Evolutionary conservation across 2,329 filamentous ascomycete species (phyloP).

Genomic region (Ophioceras dolichostomum): DNA sequence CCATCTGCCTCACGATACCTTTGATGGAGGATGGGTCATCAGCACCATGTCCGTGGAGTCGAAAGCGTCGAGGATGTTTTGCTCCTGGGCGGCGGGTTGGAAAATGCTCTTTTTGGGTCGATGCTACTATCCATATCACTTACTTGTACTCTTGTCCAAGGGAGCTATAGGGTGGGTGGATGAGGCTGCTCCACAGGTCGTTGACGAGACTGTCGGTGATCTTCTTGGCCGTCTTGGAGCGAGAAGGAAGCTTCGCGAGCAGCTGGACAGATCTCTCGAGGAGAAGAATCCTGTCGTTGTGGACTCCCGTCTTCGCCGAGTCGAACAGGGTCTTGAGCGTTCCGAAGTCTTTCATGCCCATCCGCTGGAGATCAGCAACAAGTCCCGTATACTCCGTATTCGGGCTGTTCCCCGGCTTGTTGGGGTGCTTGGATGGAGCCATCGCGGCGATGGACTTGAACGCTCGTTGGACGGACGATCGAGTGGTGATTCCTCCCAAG

Average conservation of each 20-base stretch:
- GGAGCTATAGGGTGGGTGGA: constrained; percentile 38
- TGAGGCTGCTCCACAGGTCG: constrained; percentile 39
- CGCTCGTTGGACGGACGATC: too few species aligned
- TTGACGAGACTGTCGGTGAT: constrained; percentile 38
- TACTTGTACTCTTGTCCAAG: constrained; percentile 28
- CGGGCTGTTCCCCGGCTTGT: not conserved
- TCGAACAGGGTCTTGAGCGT: constrained; percentile 8
- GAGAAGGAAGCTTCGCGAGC: constrained; percentile 13
- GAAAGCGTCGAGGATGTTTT: constrained; percentile 18
- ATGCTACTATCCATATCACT: too few species aligned
- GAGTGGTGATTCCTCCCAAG: too few species aligned
- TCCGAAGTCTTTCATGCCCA: constrained; percentile 18
- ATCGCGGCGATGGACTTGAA: too few species aligned
- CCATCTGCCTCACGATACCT: constrained; percentile 23
- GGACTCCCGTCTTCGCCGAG: constrained; percentile 4
- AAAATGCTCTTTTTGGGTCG: too few species aligned
- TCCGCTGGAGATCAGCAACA: constrained; percentile 7
- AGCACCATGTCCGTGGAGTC: constrained; percentile 27
- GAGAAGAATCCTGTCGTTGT: constrained; percentile 6
- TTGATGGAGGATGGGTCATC: constrained; percentile 20
- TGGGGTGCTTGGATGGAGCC: not conserved
- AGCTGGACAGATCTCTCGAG: constrained; percentile 8
- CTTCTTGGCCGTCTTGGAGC: constrained; percentile 13
- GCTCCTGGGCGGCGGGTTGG: constrained; percentile 19
- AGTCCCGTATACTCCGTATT: constrained; percentile 2